Conservation (phyloP, 78 protist genomes). For the Abeoforma whisleri region DNA sequence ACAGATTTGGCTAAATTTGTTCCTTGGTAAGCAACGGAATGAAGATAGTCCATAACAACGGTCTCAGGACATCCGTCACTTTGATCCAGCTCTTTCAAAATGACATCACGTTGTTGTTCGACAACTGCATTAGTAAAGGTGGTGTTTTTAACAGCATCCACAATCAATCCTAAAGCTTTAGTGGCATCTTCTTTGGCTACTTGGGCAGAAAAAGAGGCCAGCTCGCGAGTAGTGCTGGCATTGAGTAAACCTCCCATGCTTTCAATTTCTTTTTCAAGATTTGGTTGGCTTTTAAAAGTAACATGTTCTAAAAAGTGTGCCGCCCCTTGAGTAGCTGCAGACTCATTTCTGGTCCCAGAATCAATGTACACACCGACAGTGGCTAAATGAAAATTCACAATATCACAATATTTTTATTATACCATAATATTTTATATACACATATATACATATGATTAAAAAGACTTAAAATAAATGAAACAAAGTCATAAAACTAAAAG, state of each 20-base stretch:
- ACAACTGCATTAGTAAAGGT: background rate
- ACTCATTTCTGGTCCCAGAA: constrained; percentile 85
- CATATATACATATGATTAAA: no score
- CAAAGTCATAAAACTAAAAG: no score
- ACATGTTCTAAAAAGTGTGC: constrained; percentile 97
- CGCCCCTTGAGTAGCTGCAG: constrained; percentile 81
- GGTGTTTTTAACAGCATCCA: background rate
- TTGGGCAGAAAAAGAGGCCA: background rate
- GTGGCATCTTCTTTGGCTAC: background rate
- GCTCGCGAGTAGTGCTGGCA: background rate
- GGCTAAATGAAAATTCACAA: no score
- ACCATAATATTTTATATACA: no score
- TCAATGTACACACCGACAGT: constrained; percentile 85
- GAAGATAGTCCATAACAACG: constrained; percentile 80
- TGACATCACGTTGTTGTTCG: background rate
- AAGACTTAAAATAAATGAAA: no score
- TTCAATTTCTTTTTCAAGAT: background rate
- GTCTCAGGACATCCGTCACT: constrained; percentile 43
- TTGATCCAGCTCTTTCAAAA: background rate
- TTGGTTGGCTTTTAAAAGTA: constrained; percentile 68
- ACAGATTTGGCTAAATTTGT: background rate
- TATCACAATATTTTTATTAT: no score
- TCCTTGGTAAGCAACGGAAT: constrained; percentile 65
- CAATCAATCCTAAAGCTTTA: background rate
- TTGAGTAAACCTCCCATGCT: background rate